Conservation (phyloP, 371 early-diverging fungal genomes). For the Capniomyces stellatus region DNA sequence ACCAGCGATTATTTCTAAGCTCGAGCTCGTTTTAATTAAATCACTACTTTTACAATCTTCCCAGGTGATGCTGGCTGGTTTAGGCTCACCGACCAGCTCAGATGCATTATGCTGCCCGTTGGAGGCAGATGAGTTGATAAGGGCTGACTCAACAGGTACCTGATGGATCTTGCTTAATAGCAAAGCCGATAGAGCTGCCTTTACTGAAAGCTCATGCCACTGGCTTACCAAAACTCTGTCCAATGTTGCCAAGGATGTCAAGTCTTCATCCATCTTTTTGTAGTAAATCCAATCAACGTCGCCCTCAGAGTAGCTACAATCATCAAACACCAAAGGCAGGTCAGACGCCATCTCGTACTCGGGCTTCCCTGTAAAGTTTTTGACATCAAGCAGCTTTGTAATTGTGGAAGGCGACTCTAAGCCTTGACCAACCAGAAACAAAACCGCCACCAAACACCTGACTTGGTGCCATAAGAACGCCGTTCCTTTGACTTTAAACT, state of each 20-base stretch:
- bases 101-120: too few relatives aligned
- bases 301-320: conserved; percentile 52
- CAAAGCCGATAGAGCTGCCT: conserved; percentile 14
- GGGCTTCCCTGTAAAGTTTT: conserved; percentile 38
- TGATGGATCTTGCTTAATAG: conserved; percentile 9
- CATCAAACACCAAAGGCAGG: conserved; percentile 65
- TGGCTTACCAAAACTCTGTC: conserved; percentile 7
- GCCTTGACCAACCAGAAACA: conserved; percentile 66
- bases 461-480: conserved; percentile 97
- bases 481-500: conserved; percentile 50
- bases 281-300: conserved; percentile 18
- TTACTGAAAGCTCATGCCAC: conserved; percentile 17
- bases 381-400: conserved; percentile 33
- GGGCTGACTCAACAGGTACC: too few relatives aligned
- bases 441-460: conserved; percentile 81
- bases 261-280: background rate
- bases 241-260: conserved; percentile 1
- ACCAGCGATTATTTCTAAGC: conserved; percentile 9
- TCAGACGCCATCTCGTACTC: conserved; percentile 76
- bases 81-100: background rate
- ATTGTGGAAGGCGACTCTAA: conserved; percentile 42
- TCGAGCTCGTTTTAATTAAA: conserved; percentile 4
- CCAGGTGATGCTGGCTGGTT: background rate
- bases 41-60: background rate
- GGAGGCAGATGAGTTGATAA: too few relatives aligned